Evolutionary conservation across 495 filamentous ascomycete genomes (phyloP), one percentile per base, ranked within the genome.

Genomic region (Neurospora sp.): DNA sequence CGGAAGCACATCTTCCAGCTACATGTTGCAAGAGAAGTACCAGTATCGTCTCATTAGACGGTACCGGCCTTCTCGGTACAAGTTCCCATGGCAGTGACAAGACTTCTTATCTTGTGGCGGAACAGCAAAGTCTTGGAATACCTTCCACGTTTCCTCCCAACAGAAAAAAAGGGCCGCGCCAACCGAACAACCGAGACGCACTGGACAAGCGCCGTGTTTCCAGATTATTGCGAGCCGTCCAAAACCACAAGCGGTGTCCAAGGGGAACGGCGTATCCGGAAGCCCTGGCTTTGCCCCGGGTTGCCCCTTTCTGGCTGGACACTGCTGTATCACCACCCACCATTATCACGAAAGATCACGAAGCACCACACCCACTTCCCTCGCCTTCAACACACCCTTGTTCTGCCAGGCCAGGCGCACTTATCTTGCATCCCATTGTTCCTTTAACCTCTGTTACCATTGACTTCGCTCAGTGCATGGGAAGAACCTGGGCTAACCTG

Each of bases 51-150:
- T n/a, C 27, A 72, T 38, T 61, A n/a, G 31, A 20, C 39, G 20
- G 39, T 35, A 20, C 40, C 4, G 38, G 22, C 10, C 37, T 35
- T 20, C 40, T 40, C 38, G 27, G 41, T 18, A 40, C 68, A 69
- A 73, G 40, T 59, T 71, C 68, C 69, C 71, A 68, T 72, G 31
- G 72, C 72, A 74, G 72, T 53, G 72, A 65, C 70, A 39, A 40
- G 61, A 42, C 45, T 71, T 68, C 61, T 59, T 73, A 70, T 44
- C 48, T 72, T 59, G 31, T 22, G 41, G 22, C 59, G 37, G 53
- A 61, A 61, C 27, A 61, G 6, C 53, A 61, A 61, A 61, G 27
- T 61, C 53, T 35, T 31, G 53, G 53, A 61, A 61, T 31, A 61
- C 53, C 27, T 61, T 61, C 6, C 27, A 61, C 27, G 53, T 9